Evolutionary conservation across 352 stramenopile genomes (phyloP), one percentile per base, ranked within the genome.

Genomic region (Phytophthora vignae): DNA sequence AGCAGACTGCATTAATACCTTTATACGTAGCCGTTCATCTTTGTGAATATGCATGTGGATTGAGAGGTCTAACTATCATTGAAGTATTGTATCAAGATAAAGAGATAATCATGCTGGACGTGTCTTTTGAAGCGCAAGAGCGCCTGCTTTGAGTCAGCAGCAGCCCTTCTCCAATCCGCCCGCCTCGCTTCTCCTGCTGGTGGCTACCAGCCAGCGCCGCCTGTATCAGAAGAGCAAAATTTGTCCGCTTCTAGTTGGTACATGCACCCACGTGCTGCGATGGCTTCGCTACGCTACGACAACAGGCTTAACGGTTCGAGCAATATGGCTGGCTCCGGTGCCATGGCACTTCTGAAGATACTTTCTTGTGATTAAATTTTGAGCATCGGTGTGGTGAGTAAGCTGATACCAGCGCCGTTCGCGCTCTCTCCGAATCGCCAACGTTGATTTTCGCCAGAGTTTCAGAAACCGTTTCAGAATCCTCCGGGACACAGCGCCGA

Each of bases 221-320:
- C 21, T 73, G 66, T 69, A 64, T 74, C 67, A 74, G 62, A 74
- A 49, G 61, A 19, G 56, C 33, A 46, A 66, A 60, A n/a, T n/a
- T 61, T 61, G 25, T 57, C 31, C 33, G 49, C 12, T 38, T 8
- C 15, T 27, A 15, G 40, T 49, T 49, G 40, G 40, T 21, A 25
- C 22, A 25, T 25, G 22, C 22, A 49, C 40, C 40, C 40, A 49
- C 10, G 17, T 21, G 44, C 22, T 14, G 31, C 22, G 6, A 53
- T 57, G 58, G 50, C 31, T 63, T 44, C 65, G 21, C 17, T 63
- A 42, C 11, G 10, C 22, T 25, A 42, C 10, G 11, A 17, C 36
- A 15, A 25, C 2, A 42, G 10, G 5, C 36, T 17, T 17, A 42
- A 48, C 25, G 36, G 14, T 17, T 48, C 46, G 29, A 33, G 44